phyloP scores from a whole-genome alignment of 495 filamentous ascomycete species.

The Pyrenopolyporus hunteri region DNA sequence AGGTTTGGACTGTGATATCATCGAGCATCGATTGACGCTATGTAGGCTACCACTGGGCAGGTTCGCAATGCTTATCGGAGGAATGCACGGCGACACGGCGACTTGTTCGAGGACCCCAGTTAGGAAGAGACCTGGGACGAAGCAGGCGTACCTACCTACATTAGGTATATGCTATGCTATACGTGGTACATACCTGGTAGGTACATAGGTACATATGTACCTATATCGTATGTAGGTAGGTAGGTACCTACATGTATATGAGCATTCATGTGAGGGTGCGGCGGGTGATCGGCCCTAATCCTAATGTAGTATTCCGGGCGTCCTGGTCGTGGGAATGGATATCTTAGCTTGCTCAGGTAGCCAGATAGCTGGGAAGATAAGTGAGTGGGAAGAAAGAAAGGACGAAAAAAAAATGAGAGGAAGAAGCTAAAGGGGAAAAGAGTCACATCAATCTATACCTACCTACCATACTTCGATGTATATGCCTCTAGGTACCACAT shows the following conservation, averaged over 20 bases:
- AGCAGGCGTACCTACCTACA: no score
- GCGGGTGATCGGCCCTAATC: conserved; percentile 27
- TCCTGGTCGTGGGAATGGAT: conserved; percentile 1
- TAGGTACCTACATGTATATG: not conserved
- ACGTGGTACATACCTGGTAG: not conserved
- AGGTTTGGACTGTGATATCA: conserved; percentile 24
- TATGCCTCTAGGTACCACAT: no score
- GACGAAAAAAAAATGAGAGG: not conserved
- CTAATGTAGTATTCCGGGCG: conserved; percentile 23
- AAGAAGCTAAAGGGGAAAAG: no score
- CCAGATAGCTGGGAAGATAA: not conserved
- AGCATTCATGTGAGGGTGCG: not conserved
- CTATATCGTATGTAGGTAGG: not conserved
- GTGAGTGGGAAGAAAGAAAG: not conserved
- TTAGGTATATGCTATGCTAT: not conserved
- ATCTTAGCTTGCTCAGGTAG: not conserved
- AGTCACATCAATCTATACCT: no score
- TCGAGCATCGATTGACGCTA: conserved; percentile 28
- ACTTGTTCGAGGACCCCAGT: no score
- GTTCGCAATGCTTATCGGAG: conserved; percentile 5
- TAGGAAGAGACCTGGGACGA: no score
- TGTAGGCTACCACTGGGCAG: conserved; percentile 4
- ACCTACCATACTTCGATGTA: no score
- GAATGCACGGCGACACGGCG: not conserved
- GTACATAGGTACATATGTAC: not conserved